phyloP scores from a whole-genome alignment of 2,329 filamentous ascomycete genomes.

The Phialophora verrucosa region DNA sequence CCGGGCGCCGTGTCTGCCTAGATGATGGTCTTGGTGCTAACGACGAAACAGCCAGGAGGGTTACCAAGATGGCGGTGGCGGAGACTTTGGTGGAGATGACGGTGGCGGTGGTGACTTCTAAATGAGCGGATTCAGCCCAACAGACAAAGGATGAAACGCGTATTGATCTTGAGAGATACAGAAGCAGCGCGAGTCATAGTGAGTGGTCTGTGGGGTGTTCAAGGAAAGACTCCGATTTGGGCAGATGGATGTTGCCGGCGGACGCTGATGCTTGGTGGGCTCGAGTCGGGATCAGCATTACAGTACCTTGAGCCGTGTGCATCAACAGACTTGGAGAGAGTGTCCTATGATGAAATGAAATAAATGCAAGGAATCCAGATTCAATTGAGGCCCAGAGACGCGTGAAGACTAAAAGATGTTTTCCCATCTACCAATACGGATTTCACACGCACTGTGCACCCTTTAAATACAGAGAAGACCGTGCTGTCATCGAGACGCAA shows the following conservation, averaged over 20 bases:
- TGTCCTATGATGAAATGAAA: neutral
- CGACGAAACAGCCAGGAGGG: constrained; percentile 49
- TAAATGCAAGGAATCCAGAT: neutral
- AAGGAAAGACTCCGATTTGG: neutral
- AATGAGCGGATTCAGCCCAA: neutral
- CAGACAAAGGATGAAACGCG: neutral
- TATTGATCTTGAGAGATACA: neutral
- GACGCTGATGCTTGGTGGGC: neutral
- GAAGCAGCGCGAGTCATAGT: neutral
- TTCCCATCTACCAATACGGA: neutral
- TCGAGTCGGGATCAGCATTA: neutral
- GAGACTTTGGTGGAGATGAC: constrained; percentile 40
- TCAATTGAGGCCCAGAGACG: neutral
- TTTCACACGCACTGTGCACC: too few relatives aligned
- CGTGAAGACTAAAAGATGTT: neutral
- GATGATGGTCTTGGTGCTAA: neutral
- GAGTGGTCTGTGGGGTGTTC: neutral
- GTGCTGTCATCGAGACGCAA: too few relatives aligned
- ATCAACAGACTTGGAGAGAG: neutral
- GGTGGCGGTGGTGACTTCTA: constrained; percentile 20
- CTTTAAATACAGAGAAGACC: too few relatives aligned
- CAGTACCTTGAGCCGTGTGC: neutral
- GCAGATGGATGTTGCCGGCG: neutral
- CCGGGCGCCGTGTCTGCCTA: neutral
- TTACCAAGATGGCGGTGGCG: constrained; percentile 41